Evolutionary conservation across 352 stramenopile genomes (phyloP), one percentile per base, ranked within the genome.

Genomic region (Pythium coloratum): DNA sequence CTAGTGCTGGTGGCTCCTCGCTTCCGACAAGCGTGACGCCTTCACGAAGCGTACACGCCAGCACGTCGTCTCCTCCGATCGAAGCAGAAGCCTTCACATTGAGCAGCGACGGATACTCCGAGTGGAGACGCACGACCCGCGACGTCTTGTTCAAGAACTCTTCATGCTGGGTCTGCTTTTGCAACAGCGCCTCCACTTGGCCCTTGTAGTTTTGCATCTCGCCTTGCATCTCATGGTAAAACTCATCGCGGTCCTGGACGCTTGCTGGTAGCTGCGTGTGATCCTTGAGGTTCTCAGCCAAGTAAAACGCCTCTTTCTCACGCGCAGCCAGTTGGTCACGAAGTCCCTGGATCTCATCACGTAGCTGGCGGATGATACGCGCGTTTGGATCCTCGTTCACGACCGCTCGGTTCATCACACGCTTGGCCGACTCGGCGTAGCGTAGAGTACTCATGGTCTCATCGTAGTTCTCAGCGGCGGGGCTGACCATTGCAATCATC

Each of bases 401-500:
- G 1, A 92, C 82, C 0, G 84, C 85, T 9, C 82, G 78, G 47
- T 95, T 95, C 68, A 94, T 89, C 60, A 94, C 85, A 42, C 81
- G 87, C 66, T 95, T 95, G 28, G 87, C 85, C 0, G 85, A 93
- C 66, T 95, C 85, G 3, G 87, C 87, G 46, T 95, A 95, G 4
- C 87, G 84, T 6, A 95, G 59, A 3, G 87, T 95, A 69, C 84
- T 94, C 85, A 95, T 89, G 2, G 85, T 94, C 51, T 95, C 87
- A 8, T 94, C 85, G 58, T 95, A 95, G 55, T 86, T 95, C 76
- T 92, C 84, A 14, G 83, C 84, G 0, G 87, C 80, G 0, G 87
- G 87, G 20, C 84, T 92, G 46, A 93, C 77, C 86, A 94, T 94
- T 1, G 87, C 84, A 50, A 95, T 81, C 86, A 95, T 95, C n/a